phyloP scores from a whole-genome alignment of 352 stramenopile species.

The Pythium grandisporangium region DNA sequence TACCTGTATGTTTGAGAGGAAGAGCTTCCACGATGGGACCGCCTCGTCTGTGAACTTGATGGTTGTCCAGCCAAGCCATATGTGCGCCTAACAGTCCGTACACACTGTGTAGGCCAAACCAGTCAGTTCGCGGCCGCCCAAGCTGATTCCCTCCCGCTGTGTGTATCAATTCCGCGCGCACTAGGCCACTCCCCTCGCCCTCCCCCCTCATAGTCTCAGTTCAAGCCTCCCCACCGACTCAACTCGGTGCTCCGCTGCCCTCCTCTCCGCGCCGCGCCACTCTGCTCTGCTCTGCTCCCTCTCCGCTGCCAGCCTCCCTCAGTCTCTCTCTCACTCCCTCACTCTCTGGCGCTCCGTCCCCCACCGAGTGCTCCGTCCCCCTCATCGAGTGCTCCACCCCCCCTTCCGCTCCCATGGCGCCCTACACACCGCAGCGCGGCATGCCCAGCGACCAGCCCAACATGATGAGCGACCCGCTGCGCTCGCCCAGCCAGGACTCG shows the following conservation, averaged over 20 bases:
- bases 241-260: slow-evolving; percentile 30
- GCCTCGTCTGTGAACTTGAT: too few relatives aligned
- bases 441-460: not conserved
- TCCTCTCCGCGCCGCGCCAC: slow-evolving; percentile 29
- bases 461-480: not conserved
- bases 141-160: too few relatives aligned
- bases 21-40: too few relatives aligned
- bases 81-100: too few relatives aligned
- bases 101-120: too few relatives aligned
- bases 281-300: not conserved
- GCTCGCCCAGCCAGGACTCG: not conserved
- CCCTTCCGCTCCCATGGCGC: not conserved
- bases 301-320: not conserved
- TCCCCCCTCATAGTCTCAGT: too few relatives aligned
- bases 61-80: too few relatives aligned
- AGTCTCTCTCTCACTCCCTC: not conserved
- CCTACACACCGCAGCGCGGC: not conserved
- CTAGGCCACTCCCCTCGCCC: too few relatives aligned
- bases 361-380: not conserved
- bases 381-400: not conserved
- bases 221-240: too few relatives aligned
- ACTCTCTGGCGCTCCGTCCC: not conserved
- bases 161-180: too few relatives aligned
- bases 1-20: too few relatives aligned
- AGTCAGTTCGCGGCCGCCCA: too few relatives aligned